Percentiles rank a stretch among this genome's conserved stretches.
Evolutionary conservation across 2,329 filamentous ascomycete species (phyloP).

Genomic region (Claviceps sp.): DNA sequence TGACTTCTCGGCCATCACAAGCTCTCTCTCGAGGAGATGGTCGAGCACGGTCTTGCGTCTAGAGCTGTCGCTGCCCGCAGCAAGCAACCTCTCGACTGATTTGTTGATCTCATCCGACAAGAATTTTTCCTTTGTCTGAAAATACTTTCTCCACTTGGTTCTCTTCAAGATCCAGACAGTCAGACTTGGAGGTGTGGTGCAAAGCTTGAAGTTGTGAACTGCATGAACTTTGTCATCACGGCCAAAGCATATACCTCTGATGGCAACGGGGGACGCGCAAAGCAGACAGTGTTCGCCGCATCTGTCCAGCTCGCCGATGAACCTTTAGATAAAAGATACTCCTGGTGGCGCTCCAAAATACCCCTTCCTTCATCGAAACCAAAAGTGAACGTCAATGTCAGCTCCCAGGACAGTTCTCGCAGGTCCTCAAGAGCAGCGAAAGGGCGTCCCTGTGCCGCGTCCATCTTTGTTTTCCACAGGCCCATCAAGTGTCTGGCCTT

Average conservation of each 20-base stretch:
- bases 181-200: constrained; percentile 13
- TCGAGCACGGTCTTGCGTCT: not conserved
- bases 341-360: not conserved
- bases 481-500: constrained; percentile 16
- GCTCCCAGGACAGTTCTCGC: constrained; percentile 16
- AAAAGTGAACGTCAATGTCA: constrained; percentile 10
- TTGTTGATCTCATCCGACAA: constrained; percentile 4
- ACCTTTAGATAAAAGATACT: not conserved
- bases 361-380: not conserved
- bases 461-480: constrained; percentile 18
- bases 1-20: constrained; percentile 15
- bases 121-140: constrained; percentile 3
- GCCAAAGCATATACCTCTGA: not conserved
- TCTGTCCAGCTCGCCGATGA: not conserved
- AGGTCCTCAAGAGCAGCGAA: constrained; percentile 19
- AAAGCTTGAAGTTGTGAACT: not conserved
- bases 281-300: not conserved
- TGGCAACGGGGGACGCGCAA: not conserved
- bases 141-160: constrained; percentile 2
- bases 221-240: not conserved
- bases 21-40: not conserved
- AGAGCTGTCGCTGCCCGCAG: not conserved
- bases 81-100: constrained; percentile 1
- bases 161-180: constrained; percentile 13
- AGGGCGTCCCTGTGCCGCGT: constrained; percentile 12